Percentiles rank a stretch among this genome's conserved stretches.
Evolutionary conservation across 2,329 filamentous ascomycete genomes (phyloP).

Genomic region (Fusarium sp.): DNA sequence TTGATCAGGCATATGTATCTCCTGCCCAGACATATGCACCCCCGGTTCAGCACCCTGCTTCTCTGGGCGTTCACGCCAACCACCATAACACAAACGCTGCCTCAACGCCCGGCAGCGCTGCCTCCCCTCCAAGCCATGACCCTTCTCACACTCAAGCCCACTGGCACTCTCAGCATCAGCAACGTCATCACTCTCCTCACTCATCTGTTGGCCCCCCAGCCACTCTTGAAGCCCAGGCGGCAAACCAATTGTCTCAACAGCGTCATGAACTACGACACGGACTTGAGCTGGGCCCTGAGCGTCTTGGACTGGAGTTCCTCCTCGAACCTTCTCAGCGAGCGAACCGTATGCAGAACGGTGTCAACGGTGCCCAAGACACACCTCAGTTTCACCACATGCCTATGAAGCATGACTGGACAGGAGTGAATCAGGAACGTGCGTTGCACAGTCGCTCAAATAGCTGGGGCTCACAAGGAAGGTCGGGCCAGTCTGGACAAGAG

Average conservation of each 20-base stretch:
- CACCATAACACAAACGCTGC: slow-evolving; percentile 42
- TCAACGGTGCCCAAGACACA: slow-evolving; percentile 61
- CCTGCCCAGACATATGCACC: slow-evolving; percentile 46
- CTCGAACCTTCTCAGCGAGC: slow-evolving; percentile 69
- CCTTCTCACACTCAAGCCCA: slow-evolving; percentile 18
- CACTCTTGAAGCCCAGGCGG: slow-evolving; percentile 31
- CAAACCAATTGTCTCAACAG: slow-evolving; percentile 57
- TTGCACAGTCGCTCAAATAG: slow-evolving; percentile 40
- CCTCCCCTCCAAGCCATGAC: slow-evolving; percentile 42
- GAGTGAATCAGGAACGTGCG: slow-evolving; percentile 43
- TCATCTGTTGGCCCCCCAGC: slow-evolving; percentile 2
- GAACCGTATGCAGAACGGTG: slow-evolving; percentile 62
- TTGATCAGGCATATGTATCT: slow-evolving; percentile 50
- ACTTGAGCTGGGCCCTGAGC: slow-evolving; percentile 71
- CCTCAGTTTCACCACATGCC: slow-evolving; percentile 58
- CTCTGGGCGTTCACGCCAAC: slow-evolving; percentile 33
- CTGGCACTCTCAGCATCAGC: slow-evolving; percentile 35
- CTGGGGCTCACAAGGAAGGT: slow-evolving; percentile 41
- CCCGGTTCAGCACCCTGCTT: slow-evolving; percentile 38
- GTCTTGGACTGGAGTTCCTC: slow-evolving; percentile 78
- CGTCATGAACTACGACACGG: slow-evolving; percentile 63
- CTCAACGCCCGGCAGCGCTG: slow-evolving; percentile 42
- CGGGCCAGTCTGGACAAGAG: slow-evolving; percentile 29
- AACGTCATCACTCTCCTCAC: slow-evolving; percentile 24
- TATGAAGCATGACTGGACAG: slow-evolving; percentile 63